Conservation (phyloP, 805 yeast genomes). For the Starmerella ratchasimensis region DNA sequence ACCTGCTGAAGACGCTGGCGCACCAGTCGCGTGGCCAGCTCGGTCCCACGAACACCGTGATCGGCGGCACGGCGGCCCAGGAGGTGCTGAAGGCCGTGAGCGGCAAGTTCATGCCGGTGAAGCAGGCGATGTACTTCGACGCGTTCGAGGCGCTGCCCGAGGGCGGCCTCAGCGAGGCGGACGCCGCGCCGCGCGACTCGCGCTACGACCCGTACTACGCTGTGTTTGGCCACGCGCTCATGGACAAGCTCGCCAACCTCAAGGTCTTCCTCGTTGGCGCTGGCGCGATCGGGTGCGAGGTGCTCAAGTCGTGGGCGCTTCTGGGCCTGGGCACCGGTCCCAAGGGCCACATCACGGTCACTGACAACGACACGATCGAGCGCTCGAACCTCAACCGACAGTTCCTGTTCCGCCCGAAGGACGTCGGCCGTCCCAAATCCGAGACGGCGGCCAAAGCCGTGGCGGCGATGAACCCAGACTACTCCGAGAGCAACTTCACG, state of each 20-base stretch:
- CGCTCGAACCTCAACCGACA: conserved; percentile 93
- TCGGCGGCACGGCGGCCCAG: conserved; percentile 92
- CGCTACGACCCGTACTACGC: conserved; percentile 95
- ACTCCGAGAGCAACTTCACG: conserved; percentile 54
- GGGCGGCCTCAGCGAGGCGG: conserved; percentile 42
- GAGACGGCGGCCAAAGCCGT: conserved; percentile 85
- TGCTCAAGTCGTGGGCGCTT: conserved; percentile 96
- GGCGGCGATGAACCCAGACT: conserved; percentile 68
- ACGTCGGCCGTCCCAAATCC: conserved; percentile 83
- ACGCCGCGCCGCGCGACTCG: conserved; percentile 60
- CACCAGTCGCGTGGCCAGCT: conserved; percentile 84
- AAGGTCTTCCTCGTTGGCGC: conserved; percentile 89
- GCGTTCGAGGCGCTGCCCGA: conserved; percentile 68
- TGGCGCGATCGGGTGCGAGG: conserved; percentile 98
- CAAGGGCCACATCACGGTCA: conserved; percentile 66
- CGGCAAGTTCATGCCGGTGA: conserved; percentile 86
- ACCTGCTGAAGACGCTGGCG: conserved; percentile 56
- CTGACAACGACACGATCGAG: conserved; percentile 92
- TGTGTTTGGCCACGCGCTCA: conserved; percentile 72
- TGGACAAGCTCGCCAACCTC: conserved; percentile 57
- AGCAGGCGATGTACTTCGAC: conserved; percentile 86
- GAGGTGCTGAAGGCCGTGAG: conserved; percentile 92
- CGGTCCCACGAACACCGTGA: conserved; percentile 77
- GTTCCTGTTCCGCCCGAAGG: conserved; percentile 84
- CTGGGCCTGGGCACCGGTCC: conserved; percentile 91